Evolutionary conservation across 169 alveolate genomes (phyloP).

Genomic region (Cryptosporidium sp.): DNA sequence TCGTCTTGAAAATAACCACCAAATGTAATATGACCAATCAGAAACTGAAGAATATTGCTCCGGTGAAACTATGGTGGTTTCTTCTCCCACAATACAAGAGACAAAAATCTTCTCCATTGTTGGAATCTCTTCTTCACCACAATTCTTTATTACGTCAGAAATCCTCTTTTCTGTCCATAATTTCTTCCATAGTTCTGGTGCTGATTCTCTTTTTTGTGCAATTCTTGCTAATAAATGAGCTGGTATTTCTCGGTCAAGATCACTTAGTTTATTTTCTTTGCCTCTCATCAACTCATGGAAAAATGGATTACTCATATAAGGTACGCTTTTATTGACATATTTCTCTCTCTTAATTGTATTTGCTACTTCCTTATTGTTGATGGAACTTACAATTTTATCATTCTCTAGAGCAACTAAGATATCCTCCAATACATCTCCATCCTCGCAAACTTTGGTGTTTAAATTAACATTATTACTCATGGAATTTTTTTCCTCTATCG

Average conservation of each 20-base stretch:
- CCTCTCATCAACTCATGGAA: conserved; percentile 62
- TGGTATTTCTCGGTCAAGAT: conserved; percentile 41
- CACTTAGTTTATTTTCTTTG: conserved; percentile 51
- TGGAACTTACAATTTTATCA: not conserved
- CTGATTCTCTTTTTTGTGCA: conserved; percentile 18
- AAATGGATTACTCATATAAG: conserved; percentile 56
- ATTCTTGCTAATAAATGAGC: conserved; percentile 41
- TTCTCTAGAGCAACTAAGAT: conserved; percentile 18
- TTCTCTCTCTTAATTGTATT: not conserved
- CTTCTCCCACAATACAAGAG: conserved; percentile 34
- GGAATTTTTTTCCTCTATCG: not conserved
- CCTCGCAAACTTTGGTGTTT: not conserved
- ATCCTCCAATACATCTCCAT: conserved; percentile 16
- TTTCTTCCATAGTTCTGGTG: conserved; percentile 66
- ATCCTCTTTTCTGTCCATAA: conserved; percentile 42
- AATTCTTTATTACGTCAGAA: conserved; percentile 26
- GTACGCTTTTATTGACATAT: conserved; percentile 13
- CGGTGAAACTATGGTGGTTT: conserved; percentile 3
- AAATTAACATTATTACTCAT: conserved; percentile 23
- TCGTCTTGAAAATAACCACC: conserved; percentile 74
- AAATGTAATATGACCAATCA: conserved; percentile 69
- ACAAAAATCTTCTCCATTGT: conserved; percentile 31
- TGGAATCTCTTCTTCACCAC: conserved; percentile 5
- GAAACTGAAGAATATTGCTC: conserved; percentile 55
- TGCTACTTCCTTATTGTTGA: not conserved